Evolutionary conservation across 2,329 filamentous ascomycete genomes (phyloP).

Genomic region (Trichoderma sp.): DNA sequence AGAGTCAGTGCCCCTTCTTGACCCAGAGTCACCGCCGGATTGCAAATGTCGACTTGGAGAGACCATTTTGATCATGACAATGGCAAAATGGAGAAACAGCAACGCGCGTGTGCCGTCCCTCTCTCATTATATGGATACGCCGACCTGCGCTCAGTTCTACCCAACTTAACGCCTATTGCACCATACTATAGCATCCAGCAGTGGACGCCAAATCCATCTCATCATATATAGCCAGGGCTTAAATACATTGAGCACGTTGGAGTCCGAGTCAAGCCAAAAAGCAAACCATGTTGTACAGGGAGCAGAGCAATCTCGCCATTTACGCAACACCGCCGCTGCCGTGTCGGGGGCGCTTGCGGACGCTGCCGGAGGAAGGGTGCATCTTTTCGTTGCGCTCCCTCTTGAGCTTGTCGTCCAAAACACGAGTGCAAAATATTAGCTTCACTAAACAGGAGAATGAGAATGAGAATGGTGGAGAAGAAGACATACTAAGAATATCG

Average conservation of each 20-base stretch:
- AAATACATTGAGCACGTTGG: background rate
- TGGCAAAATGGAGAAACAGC: background rate
- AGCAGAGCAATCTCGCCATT: background rate
- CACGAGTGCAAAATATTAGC: conserved; percentile 48
- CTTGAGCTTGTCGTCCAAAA: conserved; percentile 68
- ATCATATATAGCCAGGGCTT: background rate
- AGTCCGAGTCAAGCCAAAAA: background rate
- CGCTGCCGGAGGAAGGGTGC: conserved; percentile 51
- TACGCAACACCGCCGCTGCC: conserved; percentile 40
- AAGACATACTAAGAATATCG: conserved; percentile 75
- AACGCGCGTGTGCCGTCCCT: background rate
- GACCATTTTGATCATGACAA: background rate
- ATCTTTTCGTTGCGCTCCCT: conserved; percentile 62
- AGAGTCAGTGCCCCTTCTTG: background rate
- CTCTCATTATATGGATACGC: background rate
- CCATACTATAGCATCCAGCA: background rate
- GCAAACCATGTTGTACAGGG: background rate
- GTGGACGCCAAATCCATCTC: background rate
- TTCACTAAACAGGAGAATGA: background rate
- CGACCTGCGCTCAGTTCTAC: background rate
- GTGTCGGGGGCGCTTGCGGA: conserved; percentile 59
- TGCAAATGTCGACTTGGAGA: background rate
- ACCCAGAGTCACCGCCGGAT: background rate
- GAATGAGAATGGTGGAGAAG: background rate
- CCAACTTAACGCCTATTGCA: background rate